Conservation (phyloP, 768 basidiomycete species). For the Amanita rubescens region DNA sequence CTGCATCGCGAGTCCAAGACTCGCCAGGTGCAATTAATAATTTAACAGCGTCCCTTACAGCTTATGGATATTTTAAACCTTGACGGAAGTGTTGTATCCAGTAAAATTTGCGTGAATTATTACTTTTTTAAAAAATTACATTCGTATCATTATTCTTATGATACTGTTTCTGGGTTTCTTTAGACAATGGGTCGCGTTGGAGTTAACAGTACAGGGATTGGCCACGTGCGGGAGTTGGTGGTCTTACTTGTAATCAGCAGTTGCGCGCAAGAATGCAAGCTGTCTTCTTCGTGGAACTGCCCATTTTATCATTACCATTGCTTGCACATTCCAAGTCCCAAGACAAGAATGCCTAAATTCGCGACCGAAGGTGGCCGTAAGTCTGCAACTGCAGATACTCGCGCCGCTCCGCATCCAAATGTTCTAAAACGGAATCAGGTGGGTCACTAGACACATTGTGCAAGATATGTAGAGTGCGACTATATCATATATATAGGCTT, state of each 20-base stretch:
- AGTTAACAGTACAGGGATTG: too few relatives aligned
- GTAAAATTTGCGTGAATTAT: not conserved
- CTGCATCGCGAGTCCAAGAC: slow-evolving; percentile 29
- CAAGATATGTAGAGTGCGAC: not conserved
- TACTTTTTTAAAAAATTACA: not conserved
- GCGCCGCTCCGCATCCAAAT: slow-evolving; percentile 33
- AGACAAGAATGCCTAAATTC: slow-evolving; percentile 31
- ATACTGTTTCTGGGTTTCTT: not conserved
- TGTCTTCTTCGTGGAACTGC: not conserved
- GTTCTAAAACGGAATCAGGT: slow-evolving; percentile 50
- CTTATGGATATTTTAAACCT: slow-evolving; percentile 5
- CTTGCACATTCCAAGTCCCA: not conserved
- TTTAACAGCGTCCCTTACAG: slow-evolving; percentile 3
- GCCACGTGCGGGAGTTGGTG: not conserved
- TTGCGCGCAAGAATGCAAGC: not conserved
- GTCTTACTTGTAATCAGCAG: not conserved
- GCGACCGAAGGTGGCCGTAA: slow-evolving; percentile 19
- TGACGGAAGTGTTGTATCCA: not conserved
- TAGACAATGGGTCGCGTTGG: not conserved
- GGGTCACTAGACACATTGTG: slow-evolving; percentile 12
- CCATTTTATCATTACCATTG: not conserved
- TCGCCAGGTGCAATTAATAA: slow-evolving; percentile 13
- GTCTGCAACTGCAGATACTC: slow-evolving; percentile 19
- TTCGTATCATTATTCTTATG: not conserved
- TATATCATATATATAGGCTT: slow-evolving; percentile 32